Percentiles rank a stretch among this genome's conserved stretches.
Conservation (phyloP, 495 filamentous ascomycete species). For the Penicillium cataractarum region DNA sequence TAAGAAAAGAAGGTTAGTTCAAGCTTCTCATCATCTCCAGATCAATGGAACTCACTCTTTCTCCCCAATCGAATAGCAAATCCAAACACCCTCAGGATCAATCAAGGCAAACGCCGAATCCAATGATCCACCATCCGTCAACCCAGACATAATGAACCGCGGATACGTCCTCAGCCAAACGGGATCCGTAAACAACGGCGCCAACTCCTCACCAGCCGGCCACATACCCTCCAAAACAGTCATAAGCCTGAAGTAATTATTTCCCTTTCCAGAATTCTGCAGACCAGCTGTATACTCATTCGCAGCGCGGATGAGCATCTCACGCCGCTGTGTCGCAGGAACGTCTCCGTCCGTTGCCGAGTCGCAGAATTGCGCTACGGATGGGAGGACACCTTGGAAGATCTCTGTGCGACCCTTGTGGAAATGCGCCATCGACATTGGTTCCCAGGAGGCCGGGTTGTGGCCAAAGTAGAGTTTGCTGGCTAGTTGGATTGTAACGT, state of each 20-base stretch:
- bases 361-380: not conserved
- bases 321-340: not conserved
- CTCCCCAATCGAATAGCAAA: conserved; percentile 6
- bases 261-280: conserved; percentile 1
- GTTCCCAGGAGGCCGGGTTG: conserved; percentile 7
- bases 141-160: conserved; percentile 1
- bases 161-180: conserved; percentile 8
- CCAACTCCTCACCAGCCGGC: not conserved
- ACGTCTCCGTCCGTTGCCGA: not conserved
- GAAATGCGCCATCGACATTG: conserved; percentile 6
- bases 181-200: conserved; percentile 1
- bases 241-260: conserved; percentile 4
- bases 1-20: not conserved
- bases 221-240: conserved; percentile 2
- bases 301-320: conserved; percentile 5
- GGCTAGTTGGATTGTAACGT: conserved; percentile 10
- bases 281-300: conserved; percentile 1
- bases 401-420: conserved; percentile 5
- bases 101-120: conserved; percentile 2
- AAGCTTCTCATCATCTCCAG: not conserved
- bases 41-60: not conserved
- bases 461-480: conserved; percentile 8
- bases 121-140: conserved; percentile 1
- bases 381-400: conserved; percentile 1
- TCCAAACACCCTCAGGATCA: conserved; percentile 1